A percentile compares a stretch with the other conserved stretches of the same genome.
Evolutionary conservation across 768 basidiomycete species (phyloP).

Genomic region (Antrodiella citrinella): DNA sequence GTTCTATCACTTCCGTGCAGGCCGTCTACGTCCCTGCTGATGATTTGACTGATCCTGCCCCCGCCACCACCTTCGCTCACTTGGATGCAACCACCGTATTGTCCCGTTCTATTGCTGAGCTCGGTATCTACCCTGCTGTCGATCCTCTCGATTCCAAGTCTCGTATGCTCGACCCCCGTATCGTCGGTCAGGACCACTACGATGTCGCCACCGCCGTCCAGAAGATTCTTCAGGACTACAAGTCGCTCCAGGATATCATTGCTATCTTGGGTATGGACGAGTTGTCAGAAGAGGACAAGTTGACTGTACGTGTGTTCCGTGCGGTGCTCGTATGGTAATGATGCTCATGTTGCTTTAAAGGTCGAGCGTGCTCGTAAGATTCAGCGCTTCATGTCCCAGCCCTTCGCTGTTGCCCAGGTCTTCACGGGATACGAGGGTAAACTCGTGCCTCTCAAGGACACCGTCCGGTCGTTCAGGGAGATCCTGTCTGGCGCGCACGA

Average conservation of each 20-base stretch:
- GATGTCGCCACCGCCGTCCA: conserved; percentile 93
- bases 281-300: conserved; percentile 99
- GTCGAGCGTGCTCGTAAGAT: conserved; percentile 98
- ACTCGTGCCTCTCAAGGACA: conserved; percentile 94
- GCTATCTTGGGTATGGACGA: conserved; percentile 99
- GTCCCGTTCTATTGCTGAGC: conserved; percentile 97
- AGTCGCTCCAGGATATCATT: conserved; percentile 98
- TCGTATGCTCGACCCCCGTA: conserved; percentile 99
- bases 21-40: conserved; percentile 99
- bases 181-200: conserved; percentile 93
- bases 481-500: conserved; percentile 90
- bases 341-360: conserved; percentile 25
- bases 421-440: conserved; percentile 99
- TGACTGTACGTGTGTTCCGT: conserved; percentile 58
- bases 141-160: conserved; percentile 99
- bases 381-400: conserved; percentile 99
- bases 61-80: conserved; percentile 99
- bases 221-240: conserved; percentile 97
- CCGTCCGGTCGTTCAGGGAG: conserved; percentile 94
- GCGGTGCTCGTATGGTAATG: background rate
- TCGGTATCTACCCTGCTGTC: conserved; percentile 99
- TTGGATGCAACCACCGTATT: conserved; percentile 99
- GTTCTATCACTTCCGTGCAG: conserved; percentile 99
- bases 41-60: conserved; percentile 99
- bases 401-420: conserved; percentile 99